Evolutionary conservation across 2,329 filamentous ascomycete species (phyloP).

Genomic region (Epichloe festucae): DNA sequence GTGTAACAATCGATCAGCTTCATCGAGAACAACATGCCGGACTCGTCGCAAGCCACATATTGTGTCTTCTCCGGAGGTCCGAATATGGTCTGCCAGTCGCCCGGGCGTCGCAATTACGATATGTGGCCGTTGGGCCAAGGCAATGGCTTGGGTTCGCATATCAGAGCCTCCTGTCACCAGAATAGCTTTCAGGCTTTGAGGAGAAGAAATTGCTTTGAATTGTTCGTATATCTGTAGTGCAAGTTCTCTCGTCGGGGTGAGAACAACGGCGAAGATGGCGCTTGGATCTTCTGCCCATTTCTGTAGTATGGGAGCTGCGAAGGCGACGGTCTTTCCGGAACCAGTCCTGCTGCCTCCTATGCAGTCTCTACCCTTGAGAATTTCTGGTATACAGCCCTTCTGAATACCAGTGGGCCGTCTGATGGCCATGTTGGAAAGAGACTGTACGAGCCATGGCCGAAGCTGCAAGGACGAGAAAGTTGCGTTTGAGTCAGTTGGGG

Average conservation of each 20-base stretch:
- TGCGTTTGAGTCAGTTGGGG: constrained; percentile 41
- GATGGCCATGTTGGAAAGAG: constrained; percentile 66
- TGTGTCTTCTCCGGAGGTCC: constrained; percentile 82
- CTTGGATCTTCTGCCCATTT: constrained; percentile 86
- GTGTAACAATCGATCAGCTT: constrained; percentile 80
- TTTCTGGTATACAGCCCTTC: constrained; percentile 82
- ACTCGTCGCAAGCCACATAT: constrained; percentile 67
- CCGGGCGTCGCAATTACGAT: constrained; percentile 91
- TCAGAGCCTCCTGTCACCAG: constrained; percentile 89
- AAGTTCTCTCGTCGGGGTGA: constrained; percentile 85
- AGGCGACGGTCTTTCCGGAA: constrained; percentile 94
- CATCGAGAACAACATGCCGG: constrained; percentile 82
- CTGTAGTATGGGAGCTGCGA: constrained; percentile 87
- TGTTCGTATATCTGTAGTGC: constrained; percentile 95
- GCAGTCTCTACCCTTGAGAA: constrained; percentile 80
- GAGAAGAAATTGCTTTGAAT: constrained; percentile 80
- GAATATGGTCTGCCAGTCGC: constrained; percentile 84
- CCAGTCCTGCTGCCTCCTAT: constrained; percentile 91
- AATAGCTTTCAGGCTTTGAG: constrained; percentile 74
- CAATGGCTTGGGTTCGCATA: constrained; percentile 82
- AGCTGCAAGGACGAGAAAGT: constrained; percentile 64
- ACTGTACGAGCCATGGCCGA: constrained; percentile 76
- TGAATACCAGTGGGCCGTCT: constrained; percentile 85
- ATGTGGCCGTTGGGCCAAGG: constrained; percentile 69
- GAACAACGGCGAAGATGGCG: constrained; percentile 76